A percentile compares a stretch with the other conserved stretches of the same genome.
Evolutionary conservation across 345 rosid genomes (phyloP).

Genomic region (Hypericum perforatum): DNA sequence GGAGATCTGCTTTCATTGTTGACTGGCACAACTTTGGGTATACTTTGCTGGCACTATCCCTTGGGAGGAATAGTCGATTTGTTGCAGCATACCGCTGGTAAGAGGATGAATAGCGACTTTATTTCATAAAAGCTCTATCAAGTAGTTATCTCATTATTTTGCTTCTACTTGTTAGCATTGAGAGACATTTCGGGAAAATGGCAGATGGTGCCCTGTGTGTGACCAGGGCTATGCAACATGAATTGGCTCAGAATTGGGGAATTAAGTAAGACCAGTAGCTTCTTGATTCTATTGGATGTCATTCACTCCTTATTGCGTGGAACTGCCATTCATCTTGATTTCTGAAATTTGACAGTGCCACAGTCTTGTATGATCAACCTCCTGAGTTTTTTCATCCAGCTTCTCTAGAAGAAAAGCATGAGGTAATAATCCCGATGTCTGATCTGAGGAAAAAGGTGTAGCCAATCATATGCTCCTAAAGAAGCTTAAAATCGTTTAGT

Average conservation of each 20-base stretch:
- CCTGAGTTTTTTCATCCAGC: conserved; percentile 82
- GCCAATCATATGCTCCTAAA: too few species aligned
- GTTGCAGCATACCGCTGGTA: conserved; percentile 84
- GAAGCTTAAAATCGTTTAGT: too few species aligned
- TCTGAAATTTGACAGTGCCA: conserved; percentile 41
- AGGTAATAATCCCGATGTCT: conserved; percentile 30
- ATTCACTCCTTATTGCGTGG: conserved; percentile 8
- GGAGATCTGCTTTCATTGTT: conserved; percentile 53
- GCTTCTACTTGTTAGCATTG: conserved; percentile 40
- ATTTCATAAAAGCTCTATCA: background rate
- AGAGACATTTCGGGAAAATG: conserved; percentile 75
- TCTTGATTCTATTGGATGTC: conserved; percentile 6
- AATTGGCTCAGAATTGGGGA: conserved; percentile 91
- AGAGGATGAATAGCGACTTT: conserved; percentile 9
- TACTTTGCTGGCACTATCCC: conserved; percentile 73
- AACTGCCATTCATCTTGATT: background rate
- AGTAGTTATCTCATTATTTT: conserved; percentile 11
- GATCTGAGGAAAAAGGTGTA: too few species aligned
- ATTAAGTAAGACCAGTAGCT: conserved; percentile 53
- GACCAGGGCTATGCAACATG: conserved; percentile 95
- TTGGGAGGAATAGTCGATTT: conserved; percentile 69
- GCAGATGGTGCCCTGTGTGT: conserved; percentile 85
- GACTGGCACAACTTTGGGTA: conserved; percentile 99
- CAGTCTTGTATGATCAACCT: conserved; percentile 86
- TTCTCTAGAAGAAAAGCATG: conserved; percentile 62